Percentiles rank a stretch among this genome's conserved stretches.
Conservation (phyloP, 768 basidiomycete species). For the Mycena polygramma region DNA sequence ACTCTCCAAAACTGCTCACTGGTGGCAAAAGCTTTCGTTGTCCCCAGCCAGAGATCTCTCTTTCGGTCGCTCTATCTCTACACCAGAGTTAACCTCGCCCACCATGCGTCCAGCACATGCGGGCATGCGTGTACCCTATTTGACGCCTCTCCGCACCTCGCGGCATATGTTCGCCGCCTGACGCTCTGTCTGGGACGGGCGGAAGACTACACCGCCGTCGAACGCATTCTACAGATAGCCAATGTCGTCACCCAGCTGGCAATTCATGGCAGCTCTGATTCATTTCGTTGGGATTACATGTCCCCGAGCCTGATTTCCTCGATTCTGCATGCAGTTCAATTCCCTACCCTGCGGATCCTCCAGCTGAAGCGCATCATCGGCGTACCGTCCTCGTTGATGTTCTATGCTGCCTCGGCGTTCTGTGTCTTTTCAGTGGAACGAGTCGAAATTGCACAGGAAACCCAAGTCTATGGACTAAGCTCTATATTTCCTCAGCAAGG, state of each 20-base stretch:
- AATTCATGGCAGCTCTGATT: conserved; percentile 1
- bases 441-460: not conserved
- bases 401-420: conserved; percentile 1
- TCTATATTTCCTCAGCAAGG: too few species aligned
- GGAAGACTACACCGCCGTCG: not conserved
- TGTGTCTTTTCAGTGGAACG: not conserved
- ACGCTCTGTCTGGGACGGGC: not conserved
- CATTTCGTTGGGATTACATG: conserved; percentile 1
- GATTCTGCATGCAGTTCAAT: not conserved
- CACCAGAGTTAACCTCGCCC: not conserved
- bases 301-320: not conserved
- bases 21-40: not conserved
- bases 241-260: not conserved
- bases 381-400: conserved; percentile 2
- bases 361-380: conserved; percentile 6
- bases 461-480: too few species aligned
- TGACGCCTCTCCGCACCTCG: not conserved
- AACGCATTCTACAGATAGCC: not conserved
- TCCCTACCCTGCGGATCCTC: not conserved
- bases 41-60: conserved; percentile 1
- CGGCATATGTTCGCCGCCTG: not conserved
- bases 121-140: not conserved
- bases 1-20: not conserved
- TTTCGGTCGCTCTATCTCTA: conserved; percentile 1
- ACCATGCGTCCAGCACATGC: not conserved